Percentiles rank a stretch among this genome's conserved stretches.
These are phyloP conservation scores for Agrocybe pediades DNA, from an alignment of 768 basidiomycete species.

Conservation along the genomic window DNA sequence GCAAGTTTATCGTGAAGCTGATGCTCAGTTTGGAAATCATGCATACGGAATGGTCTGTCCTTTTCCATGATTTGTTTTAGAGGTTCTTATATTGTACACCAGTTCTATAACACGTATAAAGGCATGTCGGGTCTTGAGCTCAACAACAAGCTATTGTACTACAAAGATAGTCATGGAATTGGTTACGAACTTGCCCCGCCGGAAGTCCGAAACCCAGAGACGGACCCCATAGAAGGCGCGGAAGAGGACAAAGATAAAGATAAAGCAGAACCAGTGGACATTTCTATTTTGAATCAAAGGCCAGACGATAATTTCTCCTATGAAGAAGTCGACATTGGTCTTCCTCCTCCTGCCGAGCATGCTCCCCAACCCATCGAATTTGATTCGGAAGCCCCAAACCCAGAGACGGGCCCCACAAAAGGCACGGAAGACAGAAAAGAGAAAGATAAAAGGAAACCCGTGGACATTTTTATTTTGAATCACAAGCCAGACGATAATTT, in stretches of 20 bases:
- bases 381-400: neutral
- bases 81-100: neutral
- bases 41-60: slow-evolving; percentile 18
- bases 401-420: neutral
- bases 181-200: too few relatives aligned
- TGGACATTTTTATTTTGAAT: slow-evolving; percentile 2
- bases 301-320: neutral
- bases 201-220: neutral
- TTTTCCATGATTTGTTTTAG: neutral
- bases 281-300: slow-evolving; percentile 5
- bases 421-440: neutral
- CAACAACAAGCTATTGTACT: neutral
- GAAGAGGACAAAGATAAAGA: neutral
- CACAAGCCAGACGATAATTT: neutral
- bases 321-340: neutral
- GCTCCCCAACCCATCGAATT: neutral
- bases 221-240: neutral
- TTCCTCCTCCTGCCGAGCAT: neutral
- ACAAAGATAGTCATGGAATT: neutral
- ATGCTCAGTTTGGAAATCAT: slow-evolving; percentile 12
- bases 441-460: neutral
- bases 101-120: slow-evolving; percentile 6
- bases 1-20: slow-evolving; percentile 8
- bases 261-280: neutral
- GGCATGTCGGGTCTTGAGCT: neutral